phyloP scores from a whole-genome alignment of 2,329 filamentous ascomycete species.

The Ampelomyces quisqualis region DNA sequence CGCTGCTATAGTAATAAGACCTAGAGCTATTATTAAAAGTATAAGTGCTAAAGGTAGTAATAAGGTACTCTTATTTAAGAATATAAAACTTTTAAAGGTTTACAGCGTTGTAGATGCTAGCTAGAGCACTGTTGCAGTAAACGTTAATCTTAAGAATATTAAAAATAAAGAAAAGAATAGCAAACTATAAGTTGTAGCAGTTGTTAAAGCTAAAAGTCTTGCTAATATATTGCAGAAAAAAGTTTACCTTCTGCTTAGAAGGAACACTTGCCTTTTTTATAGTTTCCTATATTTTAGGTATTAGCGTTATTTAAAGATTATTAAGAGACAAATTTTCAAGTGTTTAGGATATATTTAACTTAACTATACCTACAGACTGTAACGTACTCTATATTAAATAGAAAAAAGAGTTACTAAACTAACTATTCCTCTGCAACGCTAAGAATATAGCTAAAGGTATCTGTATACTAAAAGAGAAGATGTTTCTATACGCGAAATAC shows the following conservation, averaged over 20 bases:
- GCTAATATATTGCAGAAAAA: conserved; percentile 17
- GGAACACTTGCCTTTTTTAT: conserved; percentile 17
- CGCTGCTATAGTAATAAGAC: conserved; percentile 20
- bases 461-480: conserved; percentile 8
- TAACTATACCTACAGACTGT: conserved; percentile 12
- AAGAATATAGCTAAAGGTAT: conserved; percentile 8
- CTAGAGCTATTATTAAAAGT: conserved; percentile 16
- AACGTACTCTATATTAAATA: conserved; percentile 17
- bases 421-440: conserved; percentile 18
- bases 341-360: conserved; percentile 21
- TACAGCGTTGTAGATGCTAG: conserved; percentile 12
- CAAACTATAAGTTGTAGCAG: conserved; percentile 14
- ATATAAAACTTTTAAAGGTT: conserved; percentile 24
- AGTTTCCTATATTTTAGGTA: conserved; percentile 17
- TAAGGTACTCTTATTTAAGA: too few species aligned
- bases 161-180: conserved; percentile 23
- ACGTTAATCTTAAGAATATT: conserved; percentile 21
- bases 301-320: conserved; percentile 10
- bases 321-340: conserved; percentile 16
- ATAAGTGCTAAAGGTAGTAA: conserved; percentile 13
- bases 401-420: conserved; percentile 17
- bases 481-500: conserved; percentile 22
- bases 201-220: conserved; percentile 2
- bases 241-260: conserved; percentile 22
- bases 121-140: conserved; percentile 16